Evolutionary conservation across 306 rosid species (phyloP), one percentile per base, ranked within the genome.

Genomic region (Prunus davidiana): DNA sequence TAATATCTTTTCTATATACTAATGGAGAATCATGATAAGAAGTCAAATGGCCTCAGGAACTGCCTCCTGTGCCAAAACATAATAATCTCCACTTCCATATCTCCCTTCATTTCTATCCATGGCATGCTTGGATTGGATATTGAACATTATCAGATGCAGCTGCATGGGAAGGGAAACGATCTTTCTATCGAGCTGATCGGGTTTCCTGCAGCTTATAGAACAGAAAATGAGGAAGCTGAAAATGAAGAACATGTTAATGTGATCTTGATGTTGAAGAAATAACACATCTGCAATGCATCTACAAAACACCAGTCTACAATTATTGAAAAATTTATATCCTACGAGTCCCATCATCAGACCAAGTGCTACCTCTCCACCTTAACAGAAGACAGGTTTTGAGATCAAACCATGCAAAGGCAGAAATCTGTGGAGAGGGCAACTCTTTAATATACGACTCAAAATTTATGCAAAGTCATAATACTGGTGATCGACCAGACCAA

Each of bases 131-230:
- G 80, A 66, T 67, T 38, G 67, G 79, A 75, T 86, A 77, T 52
- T 79, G 77, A 57, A 75, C 80, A 79, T 63, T 89, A 25, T 62
- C 54, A 34, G 84, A 81, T 76, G 77, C 73, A 46, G 76, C 86
- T 72, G 76, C 88, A 54, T 20, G 69, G 66, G 88, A 72, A 18
- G 87, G 72, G 47, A 16, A 64, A 66, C 20, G 50, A 43, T 87
- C 88, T 87, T 80, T 89, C 54, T 92, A 97, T 63, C 87, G 83
- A 15, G 82, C 75, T 14, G 97, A 64, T 71, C 97, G 86, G 24
- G 81, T 86, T 83, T 94, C 97, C 98, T 92, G 79, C 65, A 62
- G n/a, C 64, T 76, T 63, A 80, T 38, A 63, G 49, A 69, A 63
- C 19, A 30, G 16, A 41, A 58, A 56, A 57, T 52, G n/a, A 69